phyloP scores from a whole-genome alignment of 345 rosid genomes.

The Firmiana major region DNA sequence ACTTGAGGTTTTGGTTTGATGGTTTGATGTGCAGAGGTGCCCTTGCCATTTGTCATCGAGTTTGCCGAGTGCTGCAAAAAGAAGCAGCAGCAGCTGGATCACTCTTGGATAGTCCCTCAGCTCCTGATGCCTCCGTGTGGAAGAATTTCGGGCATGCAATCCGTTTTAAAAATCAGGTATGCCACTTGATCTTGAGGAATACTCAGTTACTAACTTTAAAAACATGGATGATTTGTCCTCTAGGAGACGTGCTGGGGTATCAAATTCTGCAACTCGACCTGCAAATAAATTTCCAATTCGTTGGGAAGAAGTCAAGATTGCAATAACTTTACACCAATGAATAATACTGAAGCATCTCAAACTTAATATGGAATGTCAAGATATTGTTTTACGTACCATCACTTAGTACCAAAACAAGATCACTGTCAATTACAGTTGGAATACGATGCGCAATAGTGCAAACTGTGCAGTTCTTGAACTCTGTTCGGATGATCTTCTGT shows the following conservation, averaged over 20 bases:
- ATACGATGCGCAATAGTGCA: conserved; percentile 98
- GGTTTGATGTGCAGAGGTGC: background rate
- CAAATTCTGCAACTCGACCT: conserved; percentile 95
- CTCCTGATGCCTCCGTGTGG: conserved; percentile 17
- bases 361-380: conserved; percentile 1
- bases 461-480: conserved; percentile 88
- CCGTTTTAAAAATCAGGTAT: conserved; percentile 65
- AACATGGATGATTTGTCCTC: conserved; percentile 97
- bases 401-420: conserved; percentile 90
- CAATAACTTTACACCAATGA: background rate
- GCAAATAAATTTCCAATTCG: conserved; percentile 25
- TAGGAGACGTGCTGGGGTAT: conserved; percentile 67
- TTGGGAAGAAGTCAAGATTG: background rate
- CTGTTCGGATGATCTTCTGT: conserved; percentile 89
- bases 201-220: conserved; percentile 82
- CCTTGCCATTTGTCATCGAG: conserved; percentile 2
- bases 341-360: background rate
- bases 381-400: conserved; percentile 53
- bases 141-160: conserved; percentile 26
- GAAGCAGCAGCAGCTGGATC: conserved; percentile 20
- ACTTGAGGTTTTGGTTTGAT: conserved; percentile 7
- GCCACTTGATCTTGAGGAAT: conserved; percentile 91
- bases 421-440: conserved; percentile 97
- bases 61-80: conserved; percentile 19
- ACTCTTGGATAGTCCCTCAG: background rate